Base-by-base conservation (phyloP, 495 filamentous ascomycete genomes). In the Parathielavia appendiculata region DNA sequence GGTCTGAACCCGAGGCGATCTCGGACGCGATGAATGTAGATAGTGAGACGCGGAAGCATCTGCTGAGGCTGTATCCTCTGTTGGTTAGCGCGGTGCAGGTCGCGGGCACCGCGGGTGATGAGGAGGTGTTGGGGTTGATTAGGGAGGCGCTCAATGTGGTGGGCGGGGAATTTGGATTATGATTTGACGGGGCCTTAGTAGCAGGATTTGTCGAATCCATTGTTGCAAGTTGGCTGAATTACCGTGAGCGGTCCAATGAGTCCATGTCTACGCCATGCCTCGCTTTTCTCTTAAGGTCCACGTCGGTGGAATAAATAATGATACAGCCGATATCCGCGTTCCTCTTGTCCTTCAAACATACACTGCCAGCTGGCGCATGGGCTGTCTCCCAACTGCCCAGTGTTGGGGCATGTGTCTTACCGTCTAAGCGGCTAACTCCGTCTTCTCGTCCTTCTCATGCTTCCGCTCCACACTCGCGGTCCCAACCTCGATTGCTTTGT, bases 1-100 rank as follows among this genome's bases (percentile, higher is more conserved):
- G 80, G 36, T 88, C 84, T 16, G 87, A 92, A 67, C 83, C 85
- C 3, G 79, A 83, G 4, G 85, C 89, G 0, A 86, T 92, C 36
- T 85, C 86, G 0, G 83, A 86, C 43, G 78, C 79, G 40, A 74
- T 79, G 1, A 77, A 79, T 16, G 78, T 82, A 22, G 78, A 78
- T 14, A 81, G 72, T 50, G 78, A 79, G 54, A 69, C 66, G 23
- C 66, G 70, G 65, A 88, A 88, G 69, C 93, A 97, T 74, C 72
- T 97, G 22, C 80, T 87, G 56, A 80, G 86, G 72, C 73, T 98
- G 51, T 96, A 92, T 67, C 87, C 90, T 32, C 75, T 97, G n/a
- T 67, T 96, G 22, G 81, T 86, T 13, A 79, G 80, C 53, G 89
- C 85, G 6, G 74, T 89, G 0, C 80, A 80, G 61, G 85, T 90